Evolutionary conservation across 1,284 basidiomycete species (phyloP), one percentile per base, ranked within the genome.

Genomic region (Mycena citricolor): DNA sequence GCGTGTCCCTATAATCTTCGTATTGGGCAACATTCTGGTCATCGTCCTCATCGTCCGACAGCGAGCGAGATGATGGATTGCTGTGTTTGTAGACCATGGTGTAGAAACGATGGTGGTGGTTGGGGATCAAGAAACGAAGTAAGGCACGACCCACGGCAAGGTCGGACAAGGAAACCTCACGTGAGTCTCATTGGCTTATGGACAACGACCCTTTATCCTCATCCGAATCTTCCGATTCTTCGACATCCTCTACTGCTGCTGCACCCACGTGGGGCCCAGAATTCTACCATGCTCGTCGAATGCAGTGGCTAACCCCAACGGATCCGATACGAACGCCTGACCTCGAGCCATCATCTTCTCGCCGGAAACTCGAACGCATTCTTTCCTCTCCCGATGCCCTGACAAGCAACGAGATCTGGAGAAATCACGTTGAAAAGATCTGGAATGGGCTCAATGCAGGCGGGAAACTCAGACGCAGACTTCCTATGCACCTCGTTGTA

Each of bases 1-100:
- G 59, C 39, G 67, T 59, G 43, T 69, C 58, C 40, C 34, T 47
- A 51, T 51, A 59, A 56, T 61, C 59, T 43, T 62, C 66, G 35
- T 65, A 64, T 17, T 69, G 64, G 55, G 75, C 78, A 52, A 77
- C 74, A 49, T 81, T 74, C 36, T 83, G 77, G 54, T 86, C 81
- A 57, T 84, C 82, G 61, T 83, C 77, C 57, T 85, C 81, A 29
- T 79, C 75, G 61, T 80, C 81, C 42, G 85, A 74, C 45, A 76
- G 65, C 16, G 74, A 75, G 13, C 73, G 74, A 5, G 65, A 68
- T 8, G 73, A 76, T 11, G 84, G 81, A 14, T 78, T 78, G 42
- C 67, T 69, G 57, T 77, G 74, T 51, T 72, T 74, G 70, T 84
- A 85, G 26, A 48, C 41, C 63, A 77, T 67, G 52, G 60, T n/a